Evolutionary conservation across 225 moss, liverwort and hornwort species (phyloP).

Genomic region (Asterella californica): DNA sequence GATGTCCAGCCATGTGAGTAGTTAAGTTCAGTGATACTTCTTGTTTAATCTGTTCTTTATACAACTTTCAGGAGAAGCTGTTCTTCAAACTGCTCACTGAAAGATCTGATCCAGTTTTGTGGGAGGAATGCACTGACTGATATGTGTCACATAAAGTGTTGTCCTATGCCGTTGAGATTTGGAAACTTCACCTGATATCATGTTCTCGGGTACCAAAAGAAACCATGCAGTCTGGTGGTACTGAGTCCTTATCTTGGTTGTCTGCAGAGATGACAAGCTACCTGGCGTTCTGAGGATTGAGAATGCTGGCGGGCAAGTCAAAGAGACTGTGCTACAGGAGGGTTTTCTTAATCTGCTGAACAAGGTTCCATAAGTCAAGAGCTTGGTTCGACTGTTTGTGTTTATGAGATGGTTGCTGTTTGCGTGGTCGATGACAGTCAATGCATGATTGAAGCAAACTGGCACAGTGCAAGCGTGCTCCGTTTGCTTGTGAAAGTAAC

Average conservation of each 20-base stretch:
- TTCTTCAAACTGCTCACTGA: not conserved
- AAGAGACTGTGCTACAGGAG: slow-evolving; percentile 56
- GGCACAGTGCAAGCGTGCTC: not conserved
- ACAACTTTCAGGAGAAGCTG: not conserved
- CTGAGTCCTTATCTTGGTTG: not conserved
- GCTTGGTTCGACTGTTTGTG: not conserved
- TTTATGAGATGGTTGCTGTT: not conserved
- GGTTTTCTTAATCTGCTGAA: slow-evolving; percentile 82
- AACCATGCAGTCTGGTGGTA: not conserved
- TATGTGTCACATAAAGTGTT: not conserved
- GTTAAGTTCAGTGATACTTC: not conserved
- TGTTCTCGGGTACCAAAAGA: not conserved
- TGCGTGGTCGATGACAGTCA: not conserved
- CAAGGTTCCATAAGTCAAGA: slow-evolving; percentile 44
- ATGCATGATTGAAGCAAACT: not conserved
- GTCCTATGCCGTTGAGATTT: not conserved
- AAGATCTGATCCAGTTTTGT: not conserved
- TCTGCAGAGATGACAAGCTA: slow-evolving; percentile 47
- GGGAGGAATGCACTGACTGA: not conserved
- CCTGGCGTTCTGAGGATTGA: slow-evolving; percentile 70
- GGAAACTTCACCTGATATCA: not conserved
- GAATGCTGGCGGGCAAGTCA: slow-evolving; percentile 64
- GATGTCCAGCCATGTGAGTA: slow-evolving; percentile 37
- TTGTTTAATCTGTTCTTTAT: not conserved
- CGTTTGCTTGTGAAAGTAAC: not conserved